Base-by-base conservation (phyloP, 345 rosid species). In the Geranium brycei region DNA sequence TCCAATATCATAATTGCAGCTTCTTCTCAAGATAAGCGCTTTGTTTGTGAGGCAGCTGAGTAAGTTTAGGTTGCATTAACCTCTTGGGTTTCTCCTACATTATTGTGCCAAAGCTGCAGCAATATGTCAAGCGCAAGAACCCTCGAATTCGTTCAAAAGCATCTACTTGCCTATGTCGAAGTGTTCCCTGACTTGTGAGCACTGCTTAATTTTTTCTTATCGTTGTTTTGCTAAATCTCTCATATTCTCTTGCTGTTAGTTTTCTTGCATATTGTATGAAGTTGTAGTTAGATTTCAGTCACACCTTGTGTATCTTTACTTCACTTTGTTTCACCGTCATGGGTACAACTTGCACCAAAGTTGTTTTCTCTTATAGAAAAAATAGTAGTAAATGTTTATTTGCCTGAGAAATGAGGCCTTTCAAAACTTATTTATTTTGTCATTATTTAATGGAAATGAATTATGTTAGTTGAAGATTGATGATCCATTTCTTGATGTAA, bases 61-160 rank as follows among this genome's bases (percentile, higher is more conserved):
- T 88, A 78, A 77, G 95, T 96, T 69, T 73, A 88, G 62, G 79
- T 75, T 16, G 81, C 89, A 68, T 79, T 90, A 96, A 87, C 96
- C 13, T 78, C 84, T 59, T 80, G 76, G 60, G 68, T 93, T 62
- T 82, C 99, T 66, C 90, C 97, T 59, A 32, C 57, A 8, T 64
- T 75, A 65, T 64, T 89, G 69, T 69, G 32, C 91, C 87, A 19
- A 89, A 92, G 78, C 76, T 92, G 69, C 85, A 86, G 82, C 96
- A 96, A 15, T 74, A 87, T 75, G 82, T 93, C 56, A 87, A 88
- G 75, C 63, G 87, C 72, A 80, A 81, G 79, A 93, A 86, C 78
- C 97, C 97, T 65, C 84, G 97, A 71, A 77, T 89, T 79, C 82
- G 97, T 65, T 96, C 99, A 51, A 93, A 87, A 73, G 95, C 99